Base-by-base conservation (phyloP, 2,329 filamentous ascomycete genomes). In the Chrysoporthe puriensis region DNA sequence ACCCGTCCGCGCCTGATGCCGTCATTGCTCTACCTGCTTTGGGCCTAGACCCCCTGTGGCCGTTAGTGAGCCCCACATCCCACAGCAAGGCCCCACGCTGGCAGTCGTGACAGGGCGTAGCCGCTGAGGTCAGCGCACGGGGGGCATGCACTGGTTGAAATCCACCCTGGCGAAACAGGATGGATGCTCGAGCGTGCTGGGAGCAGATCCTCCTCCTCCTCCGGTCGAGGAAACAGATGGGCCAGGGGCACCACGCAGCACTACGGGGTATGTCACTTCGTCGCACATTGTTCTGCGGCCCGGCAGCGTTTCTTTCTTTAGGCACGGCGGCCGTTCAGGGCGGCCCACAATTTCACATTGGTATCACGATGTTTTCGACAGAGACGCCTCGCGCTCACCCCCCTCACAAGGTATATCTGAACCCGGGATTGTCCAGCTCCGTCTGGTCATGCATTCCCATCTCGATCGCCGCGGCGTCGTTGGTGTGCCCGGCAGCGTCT, bases 371-470 rank as follows among this genome's bases (percentile, higher is more conserved):
- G 18, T 54, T 8, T 40, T 14, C 13, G 3, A 36, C 52, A 36
- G 4, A 16, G 6, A 16, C 16, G 18, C 36, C 46, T 44, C 4
- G 9, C n/a, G 43, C 60, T 62, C 18, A 50, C 16, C 7, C 32
- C n/a, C 59, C 43, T 67, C 58, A 69, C 34, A 69, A 58, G 7
- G 68, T 64, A 66, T 76, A 77, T 52, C 75, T 69, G 63, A 77
- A 76, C 2, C 75, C 75, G 44, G 71, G 72, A 26, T 77, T 77
- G 26, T 77, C 75, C 14, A 76, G 60, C 71, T 76, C 75, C 11
- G 74, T 77, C 66, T 72, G 63, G 42, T 77, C 74, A 32, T 72
- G 73, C 75, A 77, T 77, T 3, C 75, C 75, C 26, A 71, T 72
- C 43, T 76, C 74, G 3, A 77, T 70, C 8, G 75, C 75, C 4